These are phyloP conservation scores for Centaurea solstitialis DNA, from an alignment of 129 eudicot genomes.

Conservation along the genomic window DNA sequence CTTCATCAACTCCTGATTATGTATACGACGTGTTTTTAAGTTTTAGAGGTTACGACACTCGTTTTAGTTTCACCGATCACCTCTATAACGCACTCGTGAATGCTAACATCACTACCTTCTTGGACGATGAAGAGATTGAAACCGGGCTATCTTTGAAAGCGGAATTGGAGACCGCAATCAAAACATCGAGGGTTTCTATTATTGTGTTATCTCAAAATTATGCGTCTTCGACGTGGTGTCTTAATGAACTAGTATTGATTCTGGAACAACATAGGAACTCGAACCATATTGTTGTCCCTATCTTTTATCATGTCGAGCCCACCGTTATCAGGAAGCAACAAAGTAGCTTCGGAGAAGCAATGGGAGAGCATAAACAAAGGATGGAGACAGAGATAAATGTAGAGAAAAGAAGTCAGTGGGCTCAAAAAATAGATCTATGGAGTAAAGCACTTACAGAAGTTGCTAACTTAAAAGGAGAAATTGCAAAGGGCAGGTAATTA, in stretches of 20 bases:
- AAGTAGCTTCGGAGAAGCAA: not conserved
- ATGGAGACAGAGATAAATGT: not conserved
- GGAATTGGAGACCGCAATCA: not conserved
- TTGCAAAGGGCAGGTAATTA: slow-evolving; percentile 2
- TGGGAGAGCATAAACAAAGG: not conserved
- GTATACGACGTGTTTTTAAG: not conserved
- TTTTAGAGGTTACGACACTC: not conserved
- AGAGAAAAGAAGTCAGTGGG: not conserved
- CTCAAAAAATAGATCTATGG: not conserved
- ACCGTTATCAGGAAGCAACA: too few species aligned
- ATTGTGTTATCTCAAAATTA: slow-evolving; percentile 14
- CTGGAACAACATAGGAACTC: not conserved
- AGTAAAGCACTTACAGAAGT: not conserved
- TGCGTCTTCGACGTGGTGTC: not conserved
- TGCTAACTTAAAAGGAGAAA: not conserved
- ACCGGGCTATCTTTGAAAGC: not conserved
- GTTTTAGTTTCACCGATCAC: not conserved
- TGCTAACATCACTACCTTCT: not conserved
- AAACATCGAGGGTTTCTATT: slow-evolving; percentile 12
- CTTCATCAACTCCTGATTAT: not conserved
- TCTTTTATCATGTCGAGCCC: too few species aligned
- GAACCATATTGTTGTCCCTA: slow-evolving; percentile 12
- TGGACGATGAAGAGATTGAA: not conserved
- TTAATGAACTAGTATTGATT: slow-evolving; percentile 18
- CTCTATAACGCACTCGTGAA: not conserved